phyloP scores from a whole-genome alignment of 768 basidiomycete genomes.

The Phanerochaete carnosa region DNA sequence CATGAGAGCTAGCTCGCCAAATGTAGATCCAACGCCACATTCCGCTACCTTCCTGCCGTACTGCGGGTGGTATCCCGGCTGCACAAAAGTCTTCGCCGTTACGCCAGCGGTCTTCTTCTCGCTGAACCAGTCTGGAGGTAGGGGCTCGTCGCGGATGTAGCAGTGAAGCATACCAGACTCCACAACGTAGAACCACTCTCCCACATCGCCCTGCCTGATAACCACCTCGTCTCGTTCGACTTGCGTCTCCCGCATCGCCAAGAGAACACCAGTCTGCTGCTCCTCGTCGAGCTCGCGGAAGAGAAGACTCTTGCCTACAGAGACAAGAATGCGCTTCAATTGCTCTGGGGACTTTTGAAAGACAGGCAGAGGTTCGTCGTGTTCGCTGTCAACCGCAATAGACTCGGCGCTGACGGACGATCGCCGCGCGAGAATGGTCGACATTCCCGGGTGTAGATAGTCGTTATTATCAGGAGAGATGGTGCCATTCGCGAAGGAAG shows the following conservation, averaged over 20 bases:
- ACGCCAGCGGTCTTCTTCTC: conserved; percentile 35
- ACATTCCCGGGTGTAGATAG: conserved; percentile 68
- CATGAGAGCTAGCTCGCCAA: conserved; percentile 97
- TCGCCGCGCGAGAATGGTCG: conserved; percentile 84
- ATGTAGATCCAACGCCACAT: conserved; percentile 80
- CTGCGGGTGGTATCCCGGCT: conserved; percentile 62
- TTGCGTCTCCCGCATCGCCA: conserved; percentile 89
- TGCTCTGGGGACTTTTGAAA: conserved; percentile 82
- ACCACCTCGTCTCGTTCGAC: conserved; percentile 79
- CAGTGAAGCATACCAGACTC: conserved; percentile 85
- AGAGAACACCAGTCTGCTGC: conserved; percentile 88
- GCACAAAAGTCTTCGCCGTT: conserved; percentile 53
- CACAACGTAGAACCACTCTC: conserved; percentile 97
- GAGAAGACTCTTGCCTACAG: conserved; percentile 86
- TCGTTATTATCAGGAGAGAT: conserved; percentile 46
- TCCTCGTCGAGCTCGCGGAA: conserved; percentile 97
- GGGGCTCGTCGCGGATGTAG: conserved; percentile 68
- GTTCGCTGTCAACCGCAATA: conserved; percentile 72
- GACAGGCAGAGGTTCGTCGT: conserved; percentile 67
- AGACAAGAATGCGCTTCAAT: conserved; percentile 79
- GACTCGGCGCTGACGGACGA: conserved; percentile 97
- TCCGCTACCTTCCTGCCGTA: conserved; percentile 83
- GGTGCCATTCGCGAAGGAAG: conserved; percentile 29
- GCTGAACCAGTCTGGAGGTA: conserved; percentile 54
- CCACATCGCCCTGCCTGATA: conserved; percentile 94